Base-by-base conservation (phyloP, 2,329 filamentous ascomycete species). In the Neonectria magnoliae region DNA sequence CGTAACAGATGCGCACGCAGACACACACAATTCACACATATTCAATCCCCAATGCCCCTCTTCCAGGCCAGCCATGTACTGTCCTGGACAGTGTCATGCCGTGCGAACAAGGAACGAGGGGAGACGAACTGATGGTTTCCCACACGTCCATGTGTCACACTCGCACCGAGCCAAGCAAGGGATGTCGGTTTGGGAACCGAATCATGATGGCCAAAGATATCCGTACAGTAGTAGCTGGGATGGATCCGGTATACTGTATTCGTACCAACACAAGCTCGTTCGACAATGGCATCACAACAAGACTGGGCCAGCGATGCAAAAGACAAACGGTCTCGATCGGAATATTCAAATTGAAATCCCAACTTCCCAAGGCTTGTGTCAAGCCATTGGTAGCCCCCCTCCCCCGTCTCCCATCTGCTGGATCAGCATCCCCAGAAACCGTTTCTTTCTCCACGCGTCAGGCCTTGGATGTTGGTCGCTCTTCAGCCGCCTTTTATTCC, bases 171-270 rank as follows among this genome's bases (percentile, higher is more conserved):
- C 22, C 16, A 16, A 38, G 8, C 27, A 47, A 25, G 29, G 31
- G 18, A 60, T 54, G 51, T 54, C 18, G 25, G 38, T 16, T 52
- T 31, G 7, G 36, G 25, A 44, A 18, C 50, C 57, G 20, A 45
- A 54, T 38, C 44, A 60, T 47, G 41, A 16, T 38, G n/a, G 16
- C 13, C 31, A 36, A 25, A 41, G 36, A 41, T 48, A 44, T 16
- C 57, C 51, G 45, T 54, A 60, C 57, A 60, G 57, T 60, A 20
- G 38, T 60, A 20, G 38, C 31, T 27, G 36, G 45, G 36, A 25
- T 31, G 31, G 14, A 13, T 38, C 33, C 45, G n/a, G 16, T 18
- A 27, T 52, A 62, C 59, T 62, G 45, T 62, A 45, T 42, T 42
- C 31, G 27, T 13, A 36, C 36, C 41, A 20, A 36, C 29, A 18